Evolutionary conservation across 1,139 yeast genomes (phyloP), one percentile per base, ranked within the genome.

Genomic region (Pichia sp.): DNA sequence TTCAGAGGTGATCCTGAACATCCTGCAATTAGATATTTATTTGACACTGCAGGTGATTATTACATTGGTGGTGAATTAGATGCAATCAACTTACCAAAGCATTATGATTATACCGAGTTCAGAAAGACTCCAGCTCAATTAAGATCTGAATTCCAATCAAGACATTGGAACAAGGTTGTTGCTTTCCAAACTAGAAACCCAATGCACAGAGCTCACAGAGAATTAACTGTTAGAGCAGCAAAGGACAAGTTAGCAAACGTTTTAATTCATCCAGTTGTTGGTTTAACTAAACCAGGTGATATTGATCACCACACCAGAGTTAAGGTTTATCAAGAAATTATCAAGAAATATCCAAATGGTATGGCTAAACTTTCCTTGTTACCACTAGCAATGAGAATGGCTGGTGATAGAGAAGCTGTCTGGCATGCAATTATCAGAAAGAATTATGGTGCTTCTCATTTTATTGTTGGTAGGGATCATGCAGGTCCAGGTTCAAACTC

Each of bases 101-200:
- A 90, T 69, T 89, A 88, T 68, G 97, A 90, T 67, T 90, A 90
- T 66, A 82, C 83, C 39, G 92, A 84, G 44, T 74, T 84, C 56
- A 81, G 97, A 68, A 85, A 85, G 70, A 85, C 96, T 18, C 97
- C 97, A 38, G 79, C 88, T 35, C 95, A 89, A 69, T 77, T 90
- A 61, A 82, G 97, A 69, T 70, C 80, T 27, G 96, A 90, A 70
- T 90, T 90, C 65, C 68, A 71, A 53, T 77, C 77, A 61, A 81
- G 85, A 64, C 85, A 87, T 56, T 90, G 97, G 97, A 80, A 82
- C 60, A 80, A 83, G 63, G 87, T 90, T 49, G 97, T 90, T 47
- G 97, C 97, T 42, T 90, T 90, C 82, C 97, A 90, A 73, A 90
- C 97, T 44, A 81, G 97, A 73, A 90, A 90, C 71, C 97, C 97